Conservation (phyloP, 257 asterid species). For the Scutellaria baicalensis region DNA sequence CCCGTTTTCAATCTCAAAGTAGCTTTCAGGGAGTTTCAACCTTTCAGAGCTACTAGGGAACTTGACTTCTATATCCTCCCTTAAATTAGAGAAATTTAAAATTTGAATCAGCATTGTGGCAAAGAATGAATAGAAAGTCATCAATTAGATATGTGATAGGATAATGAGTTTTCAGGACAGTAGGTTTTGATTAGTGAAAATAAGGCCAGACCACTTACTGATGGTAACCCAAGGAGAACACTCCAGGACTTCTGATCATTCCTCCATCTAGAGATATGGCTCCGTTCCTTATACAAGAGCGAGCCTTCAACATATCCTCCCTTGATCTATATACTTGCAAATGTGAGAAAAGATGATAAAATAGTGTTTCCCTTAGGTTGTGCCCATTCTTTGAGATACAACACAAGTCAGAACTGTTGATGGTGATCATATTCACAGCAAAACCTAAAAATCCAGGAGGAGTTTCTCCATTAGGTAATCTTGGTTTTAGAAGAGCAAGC, state of each 20-base stretch:
- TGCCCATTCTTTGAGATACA: constrained; percentile 32
- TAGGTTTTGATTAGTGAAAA: background rate
- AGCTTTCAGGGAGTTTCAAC: constrained; percentile 26
- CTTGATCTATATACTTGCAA: constrained; percentile 82
- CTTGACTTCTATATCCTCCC: constrained; percentile 46
- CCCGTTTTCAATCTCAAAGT: constrained; percentile 29
- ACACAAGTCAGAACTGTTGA: constrained; percentile 42
- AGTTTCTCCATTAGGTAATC: constrained; percentile 46
- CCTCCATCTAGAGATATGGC: constrained; percentile 97
- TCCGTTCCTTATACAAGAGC: constrained; percentile 40
- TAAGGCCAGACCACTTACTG: constrained; percentile 33
- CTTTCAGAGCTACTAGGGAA: constrained; percentile 48
- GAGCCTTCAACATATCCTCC: constrained; percentile 70
- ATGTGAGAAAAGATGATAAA: constrained; percentile 62
- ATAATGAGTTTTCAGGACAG: background rate
- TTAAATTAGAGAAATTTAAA: constrained; percentile 16
- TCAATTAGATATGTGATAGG: background rate
- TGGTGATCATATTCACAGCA: constrained; percentile 82
- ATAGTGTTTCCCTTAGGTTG: constrained; percentile 78
- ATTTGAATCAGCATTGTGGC: background rate
- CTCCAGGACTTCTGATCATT: constrained; percentile 41
- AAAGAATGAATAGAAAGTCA: background rate
- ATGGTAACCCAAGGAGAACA: constrained; percentile 35
- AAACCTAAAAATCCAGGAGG: constrained; percentile 88
- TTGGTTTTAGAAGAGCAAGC: constrained; percentile 65